phyloP scores from a whole-genome alignment of 1,284 basidiomycete species.

The Fistulinella staudtii region DNA sequence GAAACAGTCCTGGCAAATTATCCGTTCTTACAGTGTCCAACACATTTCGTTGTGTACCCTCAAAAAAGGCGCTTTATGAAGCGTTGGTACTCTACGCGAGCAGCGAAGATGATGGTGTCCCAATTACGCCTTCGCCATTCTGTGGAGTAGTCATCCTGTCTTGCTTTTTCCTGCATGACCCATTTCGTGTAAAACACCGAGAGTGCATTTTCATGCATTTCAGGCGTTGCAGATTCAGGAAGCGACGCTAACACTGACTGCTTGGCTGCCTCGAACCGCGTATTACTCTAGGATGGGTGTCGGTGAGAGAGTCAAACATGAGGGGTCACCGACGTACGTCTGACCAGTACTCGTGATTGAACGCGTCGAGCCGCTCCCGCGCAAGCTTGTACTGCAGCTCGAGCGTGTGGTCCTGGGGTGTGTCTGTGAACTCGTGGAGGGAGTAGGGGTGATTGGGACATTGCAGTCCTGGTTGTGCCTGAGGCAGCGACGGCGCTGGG shows the following conservation, averaged over 20 bases:
- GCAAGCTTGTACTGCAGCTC: constrained; percentile 69
- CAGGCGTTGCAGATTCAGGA: constrained; percentile 44
- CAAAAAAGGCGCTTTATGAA: constrained; percentile 26
- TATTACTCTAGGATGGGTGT: constrained; percentile 53
- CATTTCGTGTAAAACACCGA: constrained; percentile 69
- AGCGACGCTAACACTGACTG: constrained; percentile 53
- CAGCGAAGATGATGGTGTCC: constrained; percentile 49
- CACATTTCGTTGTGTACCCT: too few relatives aligned
- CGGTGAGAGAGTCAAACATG: neutral
- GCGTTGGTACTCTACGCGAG: constrained; percentile 48
- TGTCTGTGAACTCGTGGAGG: constrained; percentile 56
- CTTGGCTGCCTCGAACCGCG: constrained; percentile 66
- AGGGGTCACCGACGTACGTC: constrained; percentile 49
- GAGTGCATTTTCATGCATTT: constrained; percentile 60
- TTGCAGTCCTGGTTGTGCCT: constrained; percentile 19
- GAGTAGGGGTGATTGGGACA: constrained; percentile 62
- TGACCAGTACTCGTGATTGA: constrained; percentile 72
- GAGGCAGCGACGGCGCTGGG: constrained; percentile 30
- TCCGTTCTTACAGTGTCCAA: too few relatives aligned
- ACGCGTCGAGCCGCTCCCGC: constrained; percentile 62
- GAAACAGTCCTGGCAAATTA: too few relatives aligned
- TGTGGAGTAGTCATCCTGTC: constrained; percentile 54
- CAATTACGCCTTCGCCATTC: constrained; percentile 63
- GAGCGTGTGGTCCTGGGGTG: constrained; percentile 34
- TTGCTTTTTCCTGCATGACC: constrained; percentile 60